Evolutionary conservation across 2,329 filamentous ascomycete genomes (phyloP), one percentile per base, ranked within the genome.

Genomic region (Clathrospora elynae): DNA sequence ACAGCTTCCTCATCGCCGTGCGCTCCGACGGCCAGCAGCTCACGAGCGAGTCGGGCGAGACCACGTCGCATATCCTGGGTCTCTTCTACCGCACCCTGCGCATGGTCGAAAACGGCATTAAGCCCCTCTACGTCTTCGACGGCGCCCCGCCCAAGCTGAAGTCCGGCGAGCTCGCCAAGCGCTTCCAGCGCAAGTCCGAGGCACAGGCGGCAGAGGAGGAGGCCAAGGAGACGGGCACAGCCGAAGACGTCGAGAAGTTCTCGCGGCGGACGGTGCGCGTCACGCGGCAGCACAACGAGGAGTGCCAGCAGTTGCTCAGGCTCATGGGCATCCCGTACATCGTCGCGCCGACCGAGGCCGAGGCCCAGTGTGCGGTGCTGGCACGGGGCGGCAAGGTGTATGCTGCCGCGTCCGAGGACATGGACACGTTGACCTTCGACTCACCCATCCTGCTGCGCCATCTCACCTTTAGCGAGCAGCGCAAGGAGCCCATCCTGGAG

Each of bases 1-100:
- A 99, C 80, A 95, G 89, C 73, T 99, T 99, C 77, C 83, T 99
- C 49, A 93, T 99, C 68, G 93, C 93, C 35, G 93, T 99, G 41
- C 90, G 93, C 59, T 96, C 91, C 62, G 90, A 96, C 61, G 93
- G 93, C 59, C 90, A 99, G 71, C 90, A 96, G 73, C 85, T 99
- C 61, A 97, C 86, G 81, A 95, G 86, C 72, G 93, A 99, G 64
- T 86, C 85, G 37, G 93, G 93, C 64, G 90, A 97, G 72, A 99
- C 93, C 2, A 99, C 93, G 1, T 99, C 93, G 12, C 93, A 99
- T 71, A 77, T 99, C 11, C 97, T 99, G 91, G 93, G 93, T 66
- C 92, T 99, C 85, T 99, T 99, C 78, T 99, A 99, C 78, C 91
- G 93, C 61, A 99, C 93, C 2, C 80, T 99, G 5, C 90, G 93